A percentile compares a stretch with the other conserved stretches of the same genome.
phyloP scores from a whole-genome alignment of 1,139 yeast genomes.

The Blastobotrys malaysiensis region DNA sequence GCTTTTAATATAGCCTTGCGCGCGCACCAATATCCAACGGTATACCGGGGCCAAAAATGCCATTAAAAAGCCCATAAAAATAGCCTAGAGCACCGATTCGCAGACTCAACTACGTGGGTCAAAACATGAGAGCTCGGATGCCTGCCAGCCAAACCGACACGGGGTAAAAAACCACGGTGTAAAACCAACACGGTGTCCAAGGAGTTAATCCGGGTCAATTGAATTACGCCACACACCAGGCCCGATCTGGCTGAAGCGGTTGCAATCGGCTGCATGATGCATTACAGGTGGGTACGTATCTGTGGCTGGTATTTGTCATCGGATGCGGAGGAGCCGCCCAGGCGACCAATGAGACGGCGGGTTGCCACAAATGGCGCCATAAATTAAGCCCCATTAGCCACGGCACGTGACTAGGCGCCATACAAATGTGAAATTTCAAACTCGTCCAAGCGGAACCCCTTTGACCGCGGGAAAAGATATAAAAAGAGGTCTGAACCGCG shows the following conservation, averaged over 20 bases:
- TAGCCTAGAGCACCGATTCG: no score
- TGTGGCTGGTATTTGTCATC: background rate
- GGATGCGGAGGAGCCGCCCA: background rate
- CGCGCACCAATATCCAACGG: background rate
- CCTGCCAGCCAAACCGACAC: no score
- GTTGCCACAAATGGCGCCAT: background rate
- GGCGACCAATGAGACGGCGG: background rate
- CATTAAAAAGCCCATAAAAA: background rate
- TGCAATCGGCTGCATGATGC: background rate
- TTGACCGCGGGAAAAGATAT: constrained; percentile 1
- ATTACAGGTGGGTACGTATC: background rate
- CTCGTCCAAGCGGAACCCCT: background rate
- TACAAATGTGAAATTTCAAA: background rate
- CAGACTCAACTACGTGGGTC: no score
- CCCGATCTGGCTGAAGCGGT: background rate
- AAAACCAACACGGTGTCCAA: background rate
- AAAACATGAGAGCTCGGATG: no score
- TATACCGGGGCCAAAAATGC: background rate
- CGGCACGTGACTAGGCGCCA: constrained; percentile 7
- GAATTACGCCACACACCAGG: background rate
- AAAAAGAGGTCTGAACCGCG: constrained; percentile 1
- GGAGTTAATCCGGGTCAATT: background rate
- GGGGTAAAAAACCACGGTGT: no score
- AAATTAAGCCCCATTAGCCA: background rate
- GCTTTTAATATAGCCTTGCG: background rate